Base-by-base conservation (phyloP, 805 yeast species). In the Schizosaccharomyces japonicus region DNA sequence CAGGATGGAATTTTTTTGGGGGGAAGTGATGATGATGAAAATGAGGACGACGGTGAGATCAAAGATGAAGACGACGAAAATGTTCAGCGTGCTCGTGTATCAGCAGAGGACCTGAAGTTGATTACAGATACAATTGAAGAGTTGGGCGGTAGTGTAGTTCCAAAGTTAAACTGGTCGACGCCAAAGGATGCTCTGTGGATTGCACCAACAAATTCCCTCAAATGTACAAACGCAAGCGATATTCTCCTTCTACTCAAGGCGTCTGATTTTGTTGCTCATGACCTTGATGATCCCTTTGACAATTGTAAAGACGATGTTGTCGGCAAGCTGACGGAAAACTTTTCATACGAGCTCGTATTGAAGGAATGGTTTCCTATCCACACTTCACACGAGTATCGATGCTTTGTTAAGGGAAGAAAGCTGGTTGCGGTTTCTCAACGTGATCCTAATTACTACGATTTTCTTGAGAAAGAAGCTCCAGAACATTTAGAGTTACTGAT, bases 121-220 rank as follows among this genome's bases (percentile, higher is more conserved):
- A 63, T 2, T 65, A 60, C 53, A 47, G 4, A 54, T 55, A 52
- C 15, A 58, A 55, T 36, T 32, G 28, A 28, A 6, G 44, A 30
- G n/a, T 23, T 34, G 15, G 56, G 53, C n/a, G 78, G 79, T 0
- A 63, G 73, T 1, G 82, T 84, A 2, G 69, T 82, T 1, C 96
- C 96, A 1, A 90, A 90, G 57, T 64, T 87, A 54, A 90, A 90
- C 65, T 90, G 98, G 98, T 83, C 95, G 0, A 80, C 95, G 1
- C 98, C 99, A 10, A 31, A 76, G 57, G 99, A 90, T 62, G 81
- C 96, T 1, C 72, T 76, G 0, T 90, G 96, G 98, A 87, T 90
- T 19, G 63, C 80, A 56, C 70, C 90, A 2, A 75, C 79, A 29
- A 80, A 82, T 55, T 69, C 81, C 2, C 71, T 79, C 70, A 70